Conservation (phyloP, 139 green algal genomes). For the Mesotaenium endlicherianum region DNA sequence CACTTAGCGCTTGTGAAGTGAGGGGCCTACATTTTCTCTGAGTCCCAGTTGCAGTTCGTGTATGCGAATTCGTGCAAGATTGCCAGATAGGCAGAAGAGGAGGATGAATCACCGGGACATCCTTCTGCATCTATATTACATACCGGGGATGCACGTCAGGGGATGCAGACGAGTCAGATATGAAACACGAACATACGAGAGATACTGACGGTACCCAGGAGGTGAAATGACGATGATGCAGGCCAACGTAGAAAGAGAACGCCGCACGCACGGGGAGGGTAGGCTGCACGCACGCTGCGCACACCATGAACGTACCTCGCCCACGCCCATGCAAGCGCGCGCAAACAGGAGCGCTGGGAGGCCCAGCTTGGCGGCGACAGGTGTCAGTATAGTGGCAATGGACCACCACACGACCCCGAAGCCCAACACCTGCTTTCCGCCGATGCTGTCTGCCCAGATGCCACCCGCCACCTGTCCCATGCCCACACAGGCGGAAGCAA, state of each 20-base stretch:
- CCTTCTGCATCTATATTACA: too few species aligned
- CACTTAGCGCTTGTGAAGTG: too few species aligned
- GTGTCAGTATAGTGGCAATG: slow-evolving; percentile 86
- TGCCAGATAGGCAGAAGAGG: too few species aligned
- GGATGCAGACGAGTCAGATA: too few species aligned
- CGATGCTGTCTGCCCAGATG: slow-evolving; percentile 86
- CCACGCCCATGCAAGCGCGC: slow-evolving; percentile 89
- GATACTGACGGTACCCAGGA: not conserved
- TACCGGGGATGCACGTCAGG: too few species aligned
- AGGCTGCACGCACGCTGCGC: not conserved
- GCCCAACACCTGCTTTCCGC: slow-evolving; percentile 89
- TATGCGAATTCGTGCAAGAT: too few species aligned
- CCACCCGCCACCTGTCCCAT: slow-evolving; percentile 79
- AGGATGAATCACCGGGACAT: too few species aligned
- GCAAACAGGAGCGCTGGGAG: slow-evolving; percentile 77
- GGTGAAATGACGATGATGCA: not conserved
- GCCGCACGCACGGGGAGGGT: not conserved
- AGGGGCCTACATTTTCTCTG: too few species aligned
- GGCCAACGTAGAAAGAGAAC: not conserved
- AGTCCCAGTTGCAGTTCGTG: too few species aligned
- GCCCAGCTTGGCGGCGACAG: slow-evolving; percentile 76
- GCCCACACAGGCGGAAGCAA: too few species aligned
- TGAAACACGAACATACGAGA: not conserved
- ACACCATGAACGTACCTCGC: slow-evolving; percentile 70
- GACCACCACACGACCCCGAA: slow-evolving; percentile 95